Conservation (phyloP, 148 eudicot species). For the Rhododendron mucronatum region DNA sequence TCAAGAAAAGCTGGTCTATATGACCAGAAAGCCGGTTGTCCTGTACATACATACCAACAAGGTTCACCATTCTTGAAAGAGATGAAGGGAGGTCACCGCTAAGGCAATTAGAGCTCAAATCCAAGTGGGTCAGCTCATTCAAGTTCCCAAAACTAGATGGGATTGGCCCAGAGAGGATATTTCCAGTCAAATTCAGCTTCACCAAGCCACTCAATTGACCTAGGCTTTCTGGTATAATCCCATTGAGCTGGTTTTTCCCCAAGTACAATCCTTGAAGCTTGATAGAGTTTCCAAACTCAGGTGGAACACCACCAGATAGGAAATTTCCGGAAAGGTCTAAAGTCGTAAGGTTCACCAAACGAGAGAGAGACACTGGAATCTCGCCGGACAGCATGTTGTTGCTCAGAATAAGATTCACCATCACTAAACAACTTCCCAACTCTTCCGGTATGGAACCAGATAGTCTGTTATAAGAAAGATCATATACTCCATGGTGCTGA, state of each 20-base stretch:
- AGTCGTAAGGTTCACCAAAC: slow-evolving; percentile 36
- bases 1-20: slow-evolving; percentile 26
- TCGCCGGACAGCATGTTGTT: slow-evolving; percentile 42
- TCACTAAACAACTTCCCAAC: slow-evolving; percentile 36
- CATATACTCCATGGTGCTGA: slow-evolving; percentile 51
- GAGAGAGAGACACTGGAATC: slow-evolving; percentile 36
- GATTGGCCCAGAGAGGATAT: slow-evolving; percentile 33
- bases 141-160: slow-evolving; percentile 36
- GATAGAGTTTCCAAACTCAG: slow-evolving; percentile 26
- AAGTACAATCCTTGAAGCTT: slow-evolving; percentile 44
- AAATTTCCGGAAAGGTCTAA: slow-evolving; percentile 38
- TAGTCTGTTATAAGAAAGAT: slow-evolving; percentile 38
- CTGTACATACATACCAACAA: slow-evolving; percentile 42
- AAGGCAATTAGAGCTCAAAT: slow-evolving; percentile 37
- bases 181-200: slow-evolving; percentile 43
- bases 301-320: slow-evolving; percentile 34
- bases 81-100: slow-evolving; percentile 34
- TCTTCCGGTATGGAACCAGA: slow-evolving; percentile 45
- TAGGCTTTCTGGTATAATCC: slow-evolving; percentile 32
- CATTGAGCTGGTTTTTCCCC: slow-evolving; percentile 40
- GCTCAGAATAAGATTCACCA: slow-evolving; percentile 42
- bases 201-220: slow-evolving; percentile 40
- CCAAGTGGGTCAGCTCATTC: slow-evolving; percentile 44
- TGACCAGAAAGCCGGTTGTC: slow-evolving; percentile 35
- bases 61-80: slow-evolving; percentile 41